Base-by-base conservation (phyloP, 257 asterid species). In the Haberlea rhodopensis region DNA sequence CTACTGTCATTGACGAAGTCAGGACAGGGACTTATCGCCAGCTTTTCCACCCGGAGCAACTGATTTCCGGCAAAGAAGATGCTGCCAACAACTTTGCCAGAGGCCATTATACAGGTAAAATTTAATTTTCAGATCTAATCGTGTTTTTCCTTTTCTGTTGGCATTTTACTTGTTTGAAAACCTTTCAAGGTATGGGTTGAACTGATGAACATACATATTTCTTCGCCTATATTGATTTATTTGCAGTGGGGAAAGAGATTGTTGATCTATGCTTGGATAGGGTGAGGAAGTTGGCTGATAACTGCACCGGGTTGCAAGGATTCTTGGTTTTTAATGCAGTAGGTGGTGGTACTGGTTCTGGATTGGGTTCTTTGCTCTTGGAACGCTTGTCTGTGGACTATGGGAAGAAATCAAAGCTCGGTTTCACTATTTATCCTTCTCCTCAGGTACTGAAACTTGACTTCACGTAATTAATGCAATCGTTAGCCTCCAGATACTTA, bases 31-130 rank as follows among this genome's bases (percentile, higher is more conserved):
- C 66, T 20, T 61, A 61, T 43, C 66, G 66, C 53, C 66, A 40
- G 54, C 66, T 61, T 25, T 61, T 61, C 26, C 66, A 61, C 55
- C 55, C 55, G 7, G 66, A 61, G n/a, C 66, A 61, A 7, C 66
- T 61, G 34, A 61, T 61, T 9, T 34, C 53, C 18, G 66, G 66
- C 18, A 61, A 61, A 52, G 66, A 61, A 61, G 66, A 61, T 61
- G 66, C 66, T 23, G 66, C 66, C 32, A 61, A 61, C 48, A 61
- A 61, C 48, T 61, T 61, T 22, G 55, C 66, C 55, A 40, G 66
- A 34, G 54, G 66, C 20, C 66, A 61, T 25, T 61, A 61, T 24
- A 61, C 66, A 43, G 24, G 53, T 61, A 40, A 23, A 21, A 26
- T 27, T 1, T 57, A 9, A 26, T 57, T 40, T 40, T 5, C 18